Conservation (phyloP, 805 yeast species). For the Metschnikowia colocasiae region DNA sequence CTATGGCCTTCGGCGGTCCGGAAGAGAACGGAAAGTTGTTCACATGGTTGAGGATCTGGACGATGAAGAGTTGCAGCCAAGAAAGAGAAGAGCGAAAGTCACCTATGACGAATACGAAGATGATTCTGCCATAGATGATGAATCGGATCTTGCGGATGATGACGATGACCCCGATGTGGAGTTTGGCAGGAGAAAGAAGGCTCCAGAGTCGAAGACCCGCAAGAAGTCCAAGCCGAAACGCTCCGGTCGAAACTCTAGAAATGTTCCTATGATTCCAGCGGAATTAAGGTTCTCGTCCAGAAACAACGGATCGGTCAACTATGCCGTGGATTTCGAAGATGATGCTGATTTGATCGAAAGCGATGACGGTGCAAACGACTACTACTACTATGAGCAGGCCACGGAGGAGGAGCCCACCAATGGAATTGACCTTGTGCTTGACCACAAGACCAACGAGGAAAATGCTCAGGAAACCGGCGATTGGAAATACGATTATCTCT, state of each 20-base stretch:
- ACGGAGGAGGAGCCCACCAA: conserved; percentile 32
- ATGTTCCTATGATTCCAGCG: conserved; percentile 22
- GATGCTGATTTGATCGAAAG: conserved; percentile 50
- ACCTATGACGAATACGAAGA: conserved; percentile 17
- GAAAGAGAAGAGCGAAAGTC: conserved; percentile 12
- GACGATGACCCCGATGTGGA: conserved; percentile 21
- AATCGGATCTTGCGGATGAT: conserved; percentile 16
- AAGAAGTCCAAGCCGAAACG: conserved; percentile 11
- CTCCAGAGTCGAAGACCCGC: conserved; percentile 15
- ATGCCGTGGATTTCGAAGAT: conserved; percentile 65
- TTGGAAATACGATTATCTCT: conserved; percentile 57
- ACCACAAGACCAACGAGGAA: conserved; percentile 35
- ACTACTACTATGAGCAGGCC: conserved; percentile 33
- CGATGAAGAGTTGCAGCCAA: conserved; percentile 25
- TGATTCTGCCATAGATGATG: conserved; percentile 13
- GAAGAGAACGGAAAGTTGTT: conserved; percentile 49
- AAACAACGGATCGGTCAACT: conserved; percentile 64
- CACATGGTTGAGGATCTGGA: conserved; percentile 34
- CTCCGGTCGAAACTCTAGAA: conserved; percentile 10
- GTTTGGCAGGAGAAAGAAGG: conserved; percentile 18
- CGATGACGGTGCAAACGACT: conserved; percentile 34
- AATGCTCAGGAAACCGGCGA: conserved; percentile 42
- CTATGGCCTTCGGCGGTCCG: conserved; percentile 78
- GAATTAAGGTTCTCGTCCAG: conserved; percentile 80
- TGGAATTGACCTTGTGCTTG: conserved; percentile 39